Conservation (phyloP, 371 early-diverging fungal genomes). For the Mortierella sp. region DNA sequence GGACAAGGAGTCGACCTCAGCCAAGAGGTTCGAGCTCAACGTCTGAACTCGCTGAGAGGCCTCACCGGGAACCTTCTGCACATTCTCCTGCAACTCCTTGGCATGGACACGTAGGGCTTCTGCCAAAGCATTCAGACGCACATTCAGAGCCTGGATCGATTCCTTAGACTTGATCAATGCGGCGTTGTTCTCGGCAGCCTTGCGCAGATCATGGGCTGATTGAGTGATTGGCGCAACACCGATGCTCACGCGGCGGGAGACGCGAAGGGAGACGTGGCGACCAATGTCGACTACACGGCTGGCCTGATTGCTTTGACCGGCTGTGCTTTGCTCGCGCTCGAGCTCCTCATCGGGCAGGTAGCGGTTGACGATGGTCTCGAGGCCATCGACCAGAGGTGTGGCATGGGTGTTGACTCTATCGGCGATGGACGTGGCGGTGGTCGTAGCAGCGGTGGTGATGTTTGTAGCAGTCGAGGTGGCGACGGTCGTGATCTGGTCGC, state of each 20-base stretch:
- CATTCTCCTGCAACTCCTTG: slow-evolving; percentile 51
- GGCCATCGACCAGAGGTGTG: slow-evolving; percentile 44
- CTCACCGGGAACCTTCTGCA: slow-evolving; percentile 37
- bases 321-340: slow-evolving; percentile 30
- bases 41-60: slow-evolving; percentile 40
- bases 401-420: slow-evolving; percentile 44
- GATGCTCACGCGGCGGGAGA: slow-evolving; percentile 47
- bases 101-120: slow-evolving; percentile 44
- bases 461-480: slow-evolving; percentile 12
- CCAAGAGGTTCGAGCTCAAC: slow-evolving; percentile 47
- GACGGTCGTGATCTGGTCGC: slow-evolving; percentile 27
- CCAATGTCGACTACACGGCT: slow-evolving; percentile 48
- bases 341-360: slow-evolving; percentile 40
- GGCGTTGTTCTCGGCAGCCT: slow-evolving; percentile 48
- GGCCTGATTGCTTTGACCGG: slow-evolving; percentile 50
- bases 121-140: slow-evolving; percentile 34
- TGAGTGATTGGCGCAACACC: slow-evolving; percentile 33
- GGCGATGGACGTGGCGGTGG: slow-evolving; percentile 29
- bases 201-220: slow-evolving; percentile 38
- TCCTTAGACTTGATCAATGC: slow-evolving; percentile 52
- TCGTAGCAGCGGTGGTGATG: slow-evolving; percentile 34
- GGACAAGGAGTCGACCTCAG: slow-evolving; percentile 56
- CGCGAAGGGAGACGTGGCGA: slow-evolving; percentile 48
- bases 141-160: slow-evolving; percentile 44
- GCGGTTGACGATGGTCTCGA: slow-evolving; percentile 51